Evolutionary conservation across 1,284 basidiomycete genomes (phyloP), one percentile per base, ranked within the genome.

Genomic region (Apiotrichum domesticum): DNA sequence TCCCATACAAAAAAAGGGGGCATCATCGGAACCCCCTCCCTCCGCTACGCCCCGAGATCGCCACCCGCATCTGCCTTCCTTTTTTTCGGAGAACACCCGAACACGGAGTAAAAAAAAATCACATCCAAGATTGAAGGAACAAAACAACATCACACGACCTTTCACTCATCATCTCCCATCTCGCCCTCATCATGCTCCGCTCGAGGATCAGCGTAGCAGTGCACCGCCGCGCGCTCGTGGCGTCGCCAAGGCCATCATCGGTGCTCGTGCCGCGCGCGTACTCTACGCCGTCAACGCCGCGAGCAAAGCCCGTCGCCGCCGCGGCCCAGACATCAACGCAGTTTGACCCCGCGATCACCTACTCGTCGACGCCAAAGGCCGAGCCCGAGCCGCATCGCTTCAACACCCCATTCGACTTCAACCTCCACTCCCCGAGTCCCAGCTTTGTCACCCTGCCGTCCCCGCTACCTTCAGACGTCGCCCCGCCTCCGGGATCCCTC

Each of bases 391-490:
- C 60, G 6, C 57, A 58, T 44, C 47, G 46, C 29, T 62, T 52
- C 50, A 58, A 62, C 46, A 39, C 37, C 21, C 40, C 48, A 21
- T 21, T 21, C 21, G 21, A 21, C 21, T 21, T 21, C 21, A 21
- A 21, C 21, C 29, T 59, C 29, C 62, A 51, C 15, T 21, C 21
- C 21, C 21, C 21, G 21, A 21, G 21, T 21, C 21, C 21, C 21
- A 21, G 21, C 21, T 21, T 21, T 21, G 21, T 21, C 21, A 21
- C 21, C 21, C 57, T 68, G n/a, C 70, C 66, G 0, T 57, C 59
- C 5, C 73, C 66, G 8, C 62, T 69, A n/a, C 69, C 67, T 2
- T 46, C 42, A 48, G 66, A 68, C 51, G 55, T 69, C 29, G 43
- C 49, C 5, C 56, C 61, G 3, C 34, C 53, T 0, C 46, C 59